phyloP scores from a whole-genome alignment of 2,329 filamentous ascomycete genomes.

The Penicillium sp. region DNA sequence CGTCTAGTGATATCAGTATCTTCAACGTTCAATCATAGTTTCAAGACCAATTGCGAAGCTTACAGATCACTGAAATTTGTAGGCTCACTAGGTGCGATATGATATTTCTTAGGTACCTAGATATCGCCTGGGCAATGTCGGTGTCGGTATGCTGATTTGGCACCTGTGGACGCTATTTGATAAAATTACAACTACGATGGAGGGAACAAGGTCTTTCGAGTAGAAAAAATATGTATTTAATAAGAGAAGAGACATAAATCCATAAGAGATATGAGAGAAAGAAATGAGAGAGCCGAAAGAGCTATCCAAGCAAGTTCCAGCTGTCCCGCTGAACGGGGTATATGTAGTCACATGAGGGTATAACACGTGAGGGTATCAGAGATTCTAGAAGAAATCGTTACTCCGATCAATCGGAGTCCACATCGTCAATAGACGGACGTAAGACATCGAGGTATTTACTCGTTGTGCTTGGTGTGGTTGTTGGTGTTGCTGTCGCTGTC shows the following conservation, averaged over 20 bases:
- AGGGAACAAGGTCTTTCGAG: background rate
- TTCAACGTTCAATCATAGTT: too few species aligned
- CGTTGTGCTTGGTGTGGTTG: background rate
- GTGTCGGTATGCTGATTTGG: too few species aligned
- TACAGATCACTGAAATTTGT: too few species aligned
- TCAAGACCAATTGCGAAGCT: too few species aligned
- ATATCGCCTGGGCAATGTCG: too few species aligned
- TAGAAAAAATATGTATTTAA: background rate
- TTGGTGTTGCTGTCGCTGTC: conserved; percentile 8
- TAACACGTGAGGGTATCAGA: background rate
- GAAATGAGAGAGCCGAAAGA: background rate
- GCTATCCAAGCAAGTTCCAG: background rate
- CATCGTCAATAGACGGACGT: background rate
- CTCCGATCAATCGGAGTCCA: background rate
- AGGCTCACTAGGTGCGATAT: too few species aligned
- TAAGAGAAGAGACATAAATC: background rate
- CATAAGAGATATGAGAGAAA: background rate
- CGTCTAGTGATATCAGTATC: too few species aligned
- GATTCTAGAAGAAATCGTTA: background rate
- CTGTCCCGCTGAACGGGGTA: background rate
- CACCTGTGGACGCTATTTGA: too few species aligned
- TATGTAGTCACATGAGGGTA: background rate
- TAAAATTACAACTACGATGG: background rate
- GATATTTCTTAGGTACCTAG: too few species aligned
- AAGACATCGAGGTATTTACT: background rate